Evolutionary conservation across 2,329 filamentous ascomycete genomes (phyloP).

Genomic region (Talaromyces sp.): DNA sequence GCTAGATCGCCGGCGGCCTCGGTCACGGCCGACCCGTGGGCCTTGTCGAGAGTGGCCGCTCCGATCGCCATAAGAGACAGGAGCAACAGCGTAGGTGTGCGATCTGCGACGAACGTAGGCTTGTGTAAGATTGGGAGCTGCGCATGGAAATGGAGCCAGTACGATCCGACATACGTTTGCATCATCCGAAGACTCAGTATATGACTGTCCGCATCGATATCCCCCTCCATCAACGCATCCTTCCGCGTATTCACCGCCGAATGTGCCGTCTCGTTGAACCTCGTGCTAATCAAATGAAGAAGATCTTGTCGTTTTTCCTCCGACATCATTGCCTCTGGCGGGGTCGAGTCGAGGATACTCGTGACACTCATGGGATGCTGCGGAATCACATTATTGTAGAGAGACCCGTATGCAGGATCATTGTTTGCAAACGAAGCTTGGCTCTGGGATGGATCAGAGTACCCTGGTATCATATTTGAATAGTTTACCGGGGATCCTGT

Average conservation of each 20-base stretch:
- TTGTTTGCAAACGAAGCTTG: conserved; percentile 49
- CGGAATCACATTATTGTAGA: conserved; percentile 46
- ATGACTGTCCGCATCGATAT: conserved; percentile 60
- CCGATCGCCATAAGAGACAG: conserved; percentile 90
- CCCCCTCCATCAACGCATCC: conserved; percentile 72
- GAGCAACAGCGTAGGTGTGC: conserved; percentile 76
- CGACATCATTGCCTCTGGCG: conserved; percentile 74
- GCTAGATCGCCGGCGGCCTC: conserved; percentile 76
- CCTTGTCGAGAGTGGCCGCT: conserved; percentile 81
- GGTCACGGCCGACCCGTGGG: conserved; percentile 68
- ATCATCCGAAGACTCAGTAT: conserved; percentile 86
- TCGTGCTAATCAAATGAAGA: conserved; percentile 72
- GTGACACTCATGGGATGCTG: conserved; percentile 88
- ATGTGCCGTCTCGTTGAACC: conserved; percentile 77
- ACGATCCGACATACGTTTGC: conserved; percentile 88
- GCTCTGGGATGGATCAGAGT: conserved; percentile 39
- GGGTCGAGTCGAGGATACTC: conserved; percentile 73
- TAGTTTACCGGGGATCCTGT: conserved; percentile 49
- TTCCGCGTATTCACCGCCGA: conserved; percentile 70
- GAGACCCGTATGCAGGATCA: conserved; percentile 45
- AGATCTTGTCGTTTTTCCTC: conserved; percentile 83
- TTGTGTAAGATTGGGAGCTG: conserved; percentile 93
- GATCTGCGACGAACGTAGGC: conserved; percentile 85
- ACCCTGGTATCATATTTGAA: conserved; percentile 35
- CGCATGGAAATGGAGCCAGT: conserved; percentile 91